These are phyloP conservation scores for Aureobasidium uvarum DNA, from an alignment of 2,329 filamentous ascomycete species.

Conservation along the genomic window DNA sequence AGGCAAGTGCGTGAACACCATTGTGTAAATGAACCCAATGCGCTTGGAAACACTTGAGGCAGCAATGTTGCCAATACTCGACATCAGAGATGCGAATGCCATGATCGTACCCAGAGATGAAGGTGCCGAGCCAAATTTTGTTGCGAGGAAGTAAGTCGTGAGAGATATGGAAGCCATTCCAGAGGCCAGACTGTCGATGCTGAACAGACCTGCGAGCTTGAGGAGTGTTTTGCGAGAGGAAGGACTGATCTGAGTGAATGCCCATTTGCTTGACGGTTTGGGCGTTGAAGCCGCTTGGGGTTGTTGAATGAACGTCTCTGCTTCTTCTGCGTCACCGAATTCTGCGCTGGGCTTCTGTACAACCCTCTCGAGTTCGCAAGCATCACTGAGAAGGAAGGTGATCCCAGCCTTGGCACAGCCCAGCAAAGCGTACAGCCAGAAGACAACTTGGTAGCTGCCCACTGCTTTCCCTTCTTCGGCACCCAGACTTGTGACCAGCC, in stretches of 20 bases:
- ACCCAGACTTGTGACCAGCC: conserved; percentile 40
- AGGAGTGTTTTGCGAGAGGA: conserved; percentile 56
- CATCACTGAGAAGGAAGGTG: conserved; percentile 41
- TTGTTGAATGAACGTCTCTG: conserved; percentile 19
- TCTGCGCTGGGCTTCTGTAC: conserved; percentile 34
- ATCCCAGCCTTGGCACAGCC: conserved; percentile 43
- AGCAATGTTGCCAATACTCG: conserved; percentile 47
- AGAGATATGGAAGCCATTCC: conserved; percentile 59
- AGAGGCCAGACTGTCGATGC: conserved; percentile 63
- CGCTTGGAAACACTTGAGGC: conserved; percentile 65
- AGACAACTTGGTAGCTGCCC: conserved; percentile 43
- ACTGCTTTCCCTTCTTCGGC: conserved; percentile 40
- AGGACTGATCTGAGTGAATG: conserved; percentile 57
- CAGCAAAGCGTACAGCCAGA: conserved; percentile 46
- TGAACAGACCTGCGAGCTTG: conserved; percentile 65
- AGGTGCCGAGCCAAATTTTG: conserved; percentile 56
- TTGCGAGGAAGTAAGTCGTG: conserved; percentile 58
- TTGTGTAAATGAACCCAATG: conserved; percentile 60
- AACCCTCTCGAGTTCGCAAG: conserved; percentile 39
- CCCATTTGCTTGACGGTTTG: conserved; percentile 30
- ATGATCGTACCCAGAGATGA: conserved; percentile 55
- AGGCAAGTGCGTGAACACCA: conserved; percentile 62
- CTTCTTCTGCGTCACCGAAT: conserved; percentile 31
- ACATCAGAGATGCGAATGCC: conserved; percentile 48
- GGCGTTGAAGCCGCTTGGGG: background rate